Evolutionary conservation across 2,329 filamentous ascomycete species (phyloP), one percentile per base, ranked within the genome.

Genomic region (Colletotrichum ledebouriae): DNA sequence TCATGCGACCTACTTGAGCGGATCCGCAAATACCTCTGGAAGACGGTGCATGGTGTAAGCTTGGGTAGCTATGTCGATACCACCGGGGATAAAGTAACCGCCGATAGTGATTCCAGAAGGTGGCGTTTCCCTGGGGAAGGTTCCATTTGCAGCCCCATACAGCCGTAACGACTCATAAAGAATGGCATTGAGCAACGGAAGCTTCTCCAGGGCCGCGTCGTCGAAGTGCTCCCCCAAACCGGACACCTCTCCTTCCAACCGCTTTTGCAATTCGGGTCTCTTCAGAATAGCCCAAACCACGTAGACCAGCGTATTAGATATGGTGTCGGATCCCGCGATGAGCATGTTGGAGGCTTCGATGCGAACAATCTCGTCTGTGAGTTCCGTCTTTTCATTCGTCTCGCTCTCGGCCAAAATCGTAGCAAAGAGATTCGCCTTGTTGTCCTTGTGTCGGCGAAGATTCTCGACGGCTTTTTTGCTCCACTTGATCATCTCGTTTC

Each of bases 271-370:
- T 0, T 72, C 61, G 0, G 77, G 76, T 25, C 75, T 69, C n/a
- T 71, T 67, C 60, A 76, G 78, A 11, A 83, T 72, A 3, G 74
- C 72, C 80, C 80, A 86, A 6, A 82, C 71, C 0, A 84, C 73
- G 63, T 86, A 87, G 0, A 84, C 86, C 33, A 87, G 69, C 0
- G 83, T 83, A 12, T 79, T 78, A 1, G 84, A 81, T 0, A 85
- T 86, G 0, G 85, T 87, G 66, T 87, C 85, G 42, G 79, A 84
- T 2, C 85, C 85, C 0, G 84, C 86, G 6, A 84, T 67, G 57
- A 87, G 86, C 71, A 83, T 84, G 0, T 71, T 73, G 13, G 77
- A 75, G 0, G 83, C 83, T 52, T 85, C 80, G 17, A 72, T 71
- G 3, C 72, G 63, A 1, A 85, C 76, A 25, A 85, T 81, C 1